Evolutionary conservation across 2,329 filamentous ascomycete genomes (phyloP), one percentile per base, ranked within the genome.

Genomic region (Cladophialophora psammophila): DNA sequence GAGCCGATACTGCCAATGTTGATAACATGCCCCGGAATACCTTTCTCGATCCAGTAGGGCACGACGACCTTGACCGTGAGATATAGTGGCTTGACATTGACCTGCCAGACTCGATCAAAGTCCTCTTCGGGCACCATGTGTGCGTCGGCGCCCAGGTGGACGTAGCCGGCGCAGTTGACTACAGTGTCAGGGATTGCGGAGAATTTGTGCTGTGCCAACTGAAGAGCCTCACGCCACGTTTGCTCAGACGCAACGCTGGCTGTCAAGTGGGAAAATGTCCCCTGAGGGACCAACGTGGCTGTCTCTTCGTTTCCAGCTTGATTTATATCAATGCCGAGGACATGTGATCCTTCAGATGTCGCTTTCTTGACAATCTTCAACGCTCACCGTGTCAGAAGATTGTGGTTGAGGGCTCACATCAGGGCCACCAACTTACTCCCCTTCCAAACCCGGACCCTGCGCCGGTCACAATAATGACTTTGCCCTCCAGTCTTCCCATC

Each of bases 71-170:
- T 50, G 18, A 50, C 45, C 45, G 45, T 50, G 7, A 50, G 6
- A 10, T 50, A 50, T 20, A 50, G 18, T 9, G 45, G 45, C 18
- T 50, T 50, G 18, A 50, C 45, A 8, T 50, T 50, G 45, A 50
- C 45, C 18, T 50, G 45, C 45, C 45, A 50, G 45, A 50, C 45
- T 18, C 45, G 45, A 5, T 50, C 45, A 5, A 50, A 50, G 45
- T 50, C 45, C 18, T 50, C 45, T 20, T 50, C 45, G 8, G 45
- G 45, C 18, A 50, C 45, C 6, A 20, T 4, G 18, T 50, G 45
- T 20, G 45, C 45, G 15, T 50, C 45, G 18, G 45, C 45, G 6
- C 45, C 45, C 18, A 50, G 18, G 45, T 50, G 45, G 18, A 50
- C 45, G 18, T 50, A 50, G 18, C 45, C 45, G 2, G 45, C 45